These are phyloP conservation scores for Saccharomycopsis crataegensis DNA, from an alignment of 1,139 yeast genomes.

Conservation along the genomic window DNA sequence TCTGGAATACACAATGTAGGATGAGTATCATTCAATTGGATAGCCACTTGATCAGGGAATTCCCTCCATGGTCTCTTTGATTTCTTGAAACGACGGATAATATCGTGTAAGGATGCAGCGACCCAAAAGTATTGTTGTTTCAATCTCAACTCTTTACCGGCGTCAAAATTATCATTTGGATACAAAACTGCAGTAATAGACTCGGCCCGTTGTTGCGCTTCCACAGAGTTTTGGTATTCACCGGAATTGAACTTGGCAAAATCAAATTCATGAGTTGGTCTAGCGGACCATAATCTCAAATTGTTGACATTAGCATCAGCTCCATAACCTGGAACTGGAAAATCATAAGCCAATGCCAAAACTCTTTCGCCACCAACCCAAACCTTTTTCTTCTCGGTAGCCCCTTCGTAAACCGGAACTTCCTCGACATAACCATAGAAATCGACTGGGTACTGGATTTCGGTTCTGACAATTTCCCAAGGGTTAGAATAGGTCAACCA, in stretches of 20 bases:
- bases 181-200: slow-evolving; percentile 86
- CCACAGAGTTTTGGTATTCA: slow-evolving; percentile 80
- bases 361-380: slow-evolving; percentile 92
- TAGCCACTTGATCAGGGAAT: slow-evolving; percentile 81
- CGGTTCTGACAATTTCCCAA: slow-evolving; percentile 86
- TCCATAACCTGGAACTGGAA: slow-evolving; percentile 88
- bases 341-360: slow-evolving; percentile 86
- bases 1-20: slow-evolving; percentile 92
- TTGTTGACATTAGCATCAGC: slow-evolving; percentile 74
- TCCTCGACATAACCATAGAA: slow-evolving; percentile 73
- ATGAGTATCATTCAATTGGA: slow-evolving; percentile 92
- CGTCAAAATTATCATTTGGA: slow-evolving; percentile 87
- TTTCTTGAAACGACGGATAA: slow-evolving; percentile 84
- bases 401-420: slow-evolving; percentile 45
- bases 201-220: slow-evolving; percentile 81
- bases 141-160: slow-evolving; percentile 86
- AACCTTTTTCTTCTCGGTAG: slow-evolving; percentile 43
- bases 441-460: slow-evolving; percentile 87
- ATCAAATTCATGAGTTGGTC: slow-evolving; percentile 88
- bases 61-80: slow-evolving; percentile 71
- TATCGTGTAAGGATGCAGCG: slow-evolving; percentile 86
- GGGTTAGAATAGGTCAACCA: slow-evolving; percentile 87
- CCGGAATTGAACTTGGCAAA: slow-evolving; percentile 89
- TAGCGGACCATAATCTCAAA: slow-evolving; percentile 84
- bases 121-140: slow-evolving; percentile 98